A percentile compares a stretch with the other conserved stretches of the same genome.
Conservation (phyloP, 1,284 basidiomycete genomes). For the Ustilago vetiveriae region DNA sequence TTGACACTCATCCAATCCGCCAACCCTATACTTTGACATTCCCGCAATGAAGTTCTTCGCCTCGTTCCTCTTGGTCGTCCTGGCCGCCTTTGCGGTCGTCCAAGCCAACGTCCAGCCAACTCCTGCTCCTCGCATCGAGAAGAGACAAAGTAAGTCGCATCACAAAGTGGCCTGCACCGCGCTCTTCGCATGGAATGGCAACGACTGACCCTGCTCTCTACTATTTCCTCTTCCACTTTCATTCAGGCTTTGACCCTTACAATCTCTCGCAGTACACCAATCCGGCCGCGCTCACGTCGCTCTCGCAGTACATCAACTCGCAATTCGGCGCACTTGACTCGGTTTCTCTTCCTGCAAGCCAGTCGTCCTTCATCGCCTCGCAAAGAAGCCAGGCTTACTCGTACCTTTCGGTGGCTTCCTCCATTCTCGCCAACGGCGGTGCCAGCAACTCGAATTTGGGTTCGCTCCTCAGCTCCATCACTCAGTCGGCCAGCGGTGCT, state of each 20-base stretch:
- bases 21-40: not conserved
- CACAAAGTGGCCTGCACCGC: not conserved
- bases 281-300: conserved; percentile 18
- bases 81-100: conserved; percentile 22
- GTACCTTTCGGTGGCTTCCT: conserved; percentile 38
- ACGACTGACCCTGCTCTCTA: not conserved
- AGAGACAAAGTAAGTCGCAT: conserved; percentile 28
- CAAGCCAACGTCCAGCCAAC: conserved; percentile 33
- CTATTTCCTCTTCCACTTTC: too few species aligned
- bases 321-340: conserved; percentile 11
- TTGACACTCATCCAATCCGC: not conserved
- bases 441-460: conserved; percentile 14
- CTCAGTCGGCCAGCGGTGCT: not conserved
- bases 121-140: conserved; percentile 29
- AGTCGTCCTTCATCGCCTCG: conserved; percentile 20
- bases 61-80: conserved; percentile 24
- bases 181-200: not conserved
- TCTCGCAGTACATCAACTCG: conserved; percentile 23
- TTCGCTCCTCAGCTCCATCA: conserved; percentile 15
- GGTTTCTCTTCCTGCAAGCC: conserved; percentile 8
- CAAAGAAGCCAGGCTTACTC: conserved; percentile 26
- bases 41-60: conserved; percentile 30
- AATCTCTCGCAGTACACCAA: conserved; percentile 40
- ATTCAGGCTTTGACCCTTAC: conserved; percentile 33
- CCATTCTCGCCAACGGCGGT: conserved; percentile 24